phyloP scores from a whole-genome alignment of 2,329 filamentous ascomycete genomes.

The Escovopsis sp. region DNA sequence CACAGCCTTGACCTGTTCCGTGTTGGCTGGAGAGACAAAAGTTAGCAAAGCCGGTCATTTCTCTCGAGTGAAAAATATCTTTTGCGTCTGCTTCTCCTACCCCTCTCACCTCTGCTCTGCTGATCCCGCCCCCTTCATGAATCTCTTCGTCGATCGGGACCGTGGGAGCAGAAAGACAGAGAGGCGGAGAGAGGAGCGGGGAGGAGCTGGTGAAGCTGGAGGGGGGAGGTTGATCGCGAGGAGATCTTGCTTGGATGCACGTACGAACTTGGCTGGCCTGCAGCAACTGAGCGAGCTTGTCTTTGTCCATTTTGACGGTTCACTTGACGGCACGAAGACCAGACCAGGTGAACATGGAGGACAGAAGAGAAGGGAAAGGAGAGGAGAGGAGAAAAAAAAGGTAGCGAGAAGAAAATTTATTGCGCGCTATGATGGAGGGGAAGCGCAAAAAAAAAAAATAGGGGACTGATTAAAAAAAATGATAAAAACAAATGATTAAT shows the following conservation, averaged over 20 bases:
- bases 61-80: not conserved
- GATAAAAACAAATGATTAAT: too few relatives aligned
- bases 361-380: conserved; percentile 2
- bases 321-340: conserved; percentile 12
- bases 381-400: conserved; percentile 3
- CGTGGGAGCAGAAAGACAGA: not conserved
- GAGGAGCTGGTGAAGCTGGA: too few relatives aligned
- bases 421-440: conserved; percentile 5
- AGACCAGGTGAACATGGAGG: conserved; percentile 6
- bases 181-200: not conserved
- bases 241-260: conserved; percentile 22
- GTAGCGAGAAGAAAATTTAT: conserved; percentile 6
- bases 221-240: not conserved
- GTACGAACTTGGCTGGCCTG: conserved; percentile 77
- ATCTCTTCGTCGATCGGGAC: too few relatives aligned
- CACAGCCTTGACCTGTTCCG: conserved; percentile 75
- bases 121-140: not conserved
- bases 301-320: conserved; percentile 29
- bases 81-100: not conserved
- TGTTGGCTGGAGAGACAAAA: conserved; percentile 51
- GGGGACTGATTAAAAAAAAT: not conserved
- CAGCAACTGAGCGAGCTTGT: conserved; percentile 74
- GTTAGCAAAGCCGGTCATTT: conserved; percentile 17
- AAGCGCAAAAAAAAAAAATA: conserved; percentile 8
- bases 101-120: not conserved